Evolutionary conservation across 2,329 filamentous ascomycete species (phyloP).

Genomic region (Ophiostoma pallidulum): DNA sequence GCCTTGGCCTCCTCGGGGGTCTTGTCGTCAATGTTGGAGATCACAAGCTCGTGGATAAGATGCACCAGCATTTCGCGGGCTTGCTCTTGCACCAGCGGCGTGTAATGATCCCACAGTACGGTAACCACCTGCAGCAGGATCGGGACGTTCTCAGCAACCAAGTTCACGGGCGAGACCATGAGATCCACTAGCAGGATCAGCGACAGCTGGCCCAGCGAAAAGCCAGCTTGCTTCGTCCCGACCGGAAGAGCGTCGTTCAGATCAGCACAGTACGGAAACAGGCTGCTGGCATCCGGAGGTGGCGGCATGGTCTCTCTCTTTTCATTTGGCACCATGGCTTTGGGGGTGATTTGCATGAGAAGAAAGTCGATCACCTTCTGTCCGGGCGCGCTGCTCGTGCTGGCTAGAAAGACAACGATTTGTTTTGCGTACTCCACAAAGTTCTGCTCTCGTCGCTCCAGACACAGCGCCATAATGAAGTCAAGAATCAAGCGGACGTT

Average conservation of each 20-base stretch:
- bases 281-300: constrained; percentile 61
- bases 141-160: constrained; percentile 70
- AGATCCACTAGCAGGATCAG: constrained; percentile 90
- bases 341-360: constrained; percentile 80
- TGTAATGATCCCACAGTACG: constrained; percentile 97
- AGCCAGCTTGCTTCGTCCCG: constrained; percentile 83
- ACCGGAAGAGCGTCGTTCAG: constrained; percentile 68
- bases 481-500: constrained; percentile 93
- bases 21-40: constrained; percentile 64
- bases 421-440: constrained; percentile 98
- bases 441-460: constrained; percentile 92
- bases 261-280: constrained; percentile 84
- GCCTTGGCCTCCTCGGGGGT: constrained; percentile 53
- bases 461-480: constrained; percentile 88
- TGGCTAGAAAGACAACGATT: constrained; percentile 91
- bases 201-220: constrained; percentile 86
- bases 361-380: constrained; percentile 92
- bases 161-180: constrained; percentile 82
- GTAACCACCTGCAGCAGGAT: constrained; percentile 83
- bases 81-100: constrained; percentile 87
- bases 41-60: constrained; percentile 89
- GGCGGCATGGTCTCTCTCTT: constrained; percentile 45
- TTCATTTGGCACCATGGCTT: constrained; percentile 92
- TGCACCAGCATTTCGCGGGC: constrained; percentile 97
- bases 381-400: constrained; percentile 61